These are phyloP conservation scores for Beta macrorhiza DNA, from an alignment of 179 eudicot species.

Conservation along the genomic window DNA sequence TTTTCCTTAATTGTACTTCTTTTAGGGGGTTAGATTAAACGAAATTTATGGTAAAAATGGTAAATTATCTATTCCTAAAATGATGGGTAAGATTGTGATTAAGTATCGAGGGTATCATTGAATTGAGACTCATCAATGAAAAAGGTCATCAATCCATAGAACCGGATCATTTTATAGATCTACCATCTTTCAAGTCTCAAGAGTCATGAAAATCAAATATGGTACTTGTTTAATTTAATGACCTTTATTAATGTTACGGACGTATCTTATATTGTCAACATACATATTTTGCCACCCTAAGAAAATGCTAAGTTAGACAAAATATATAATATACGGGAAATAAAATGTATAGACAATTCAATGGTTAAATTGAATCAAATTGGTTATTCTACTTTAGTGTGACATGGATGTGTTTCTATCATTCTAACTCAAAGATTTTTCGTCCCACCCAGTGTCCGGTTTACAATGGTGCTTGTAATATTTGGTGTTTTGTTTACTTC, in stretches of 20 bases:
- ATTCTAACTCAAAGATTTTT: no score
- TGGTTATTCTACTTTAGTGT: no score
- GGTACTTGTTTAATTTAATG: background rate
- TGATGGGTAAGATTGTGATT: background rate
- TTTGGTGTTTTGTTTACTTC: no score
- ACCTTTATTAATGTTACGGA: background rate
- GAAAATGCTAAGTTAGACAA: no score
- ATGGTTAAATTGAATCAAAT: no score
- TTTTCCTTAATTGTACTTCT: background rate
- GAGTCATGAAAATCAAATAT: background rate
- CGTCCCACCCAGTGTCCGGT: no score
- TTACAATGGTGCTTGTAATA: no score
- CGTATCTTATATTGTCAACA: no score
- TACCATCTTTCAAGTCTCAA: background rate
- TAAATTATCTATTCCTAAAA: background rate
- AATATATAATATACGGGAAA: no score
- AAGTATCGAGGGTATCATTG: background rate
- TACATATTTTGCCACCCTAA: no score
- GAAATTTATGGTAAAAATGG: constrained; percentile 19
- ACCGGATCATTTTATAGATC: background rate
- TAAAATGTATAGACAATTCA: no score
- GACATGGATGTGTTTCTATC: no score
- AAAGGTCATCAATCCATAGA: background rate
- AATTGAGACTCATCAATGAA: constrained; percentile 7
- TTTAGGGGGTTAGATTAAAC: background rate